Evolutionary conservation across 768 basidiomycete genomes (phyloP).

Genomic region (Rhizopogon vesiculosus): DNA sequence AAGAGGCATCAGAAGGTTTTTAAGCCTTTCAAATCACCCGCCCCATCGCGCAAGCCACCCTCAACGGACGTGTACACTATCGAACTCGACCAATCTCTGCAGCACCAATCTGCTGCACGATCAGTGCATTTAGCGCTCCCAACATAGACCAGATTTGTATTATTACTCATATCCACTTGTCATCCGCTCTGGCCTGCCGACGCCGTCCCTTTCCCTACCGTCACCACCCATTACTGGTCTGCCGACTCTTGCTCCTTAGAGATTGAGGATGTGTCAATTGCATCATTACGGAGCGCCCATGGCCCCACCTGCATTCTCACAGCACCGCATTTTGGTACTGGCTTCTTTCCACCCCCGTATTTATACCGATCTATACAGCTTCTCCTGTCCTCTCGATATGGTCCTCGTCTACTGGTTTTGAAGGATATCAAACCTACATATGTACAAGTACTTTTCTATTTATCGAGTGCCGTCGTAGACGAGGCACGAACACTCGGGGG

Average conservation of each 20-base stretch:
- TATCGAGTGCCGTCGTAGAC: neutral
- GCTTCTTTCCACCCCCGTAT: neutral
- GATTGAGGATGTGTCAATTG: neutral
- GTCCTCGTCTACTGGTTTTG: neutral
- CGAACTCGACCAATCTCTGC: constrained; percentile 9
- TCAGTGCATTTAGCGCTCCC: constrained; percentile 7
- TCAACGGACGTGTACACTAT: constrained; percentile 15
- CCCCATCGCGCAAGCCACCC: constrained; percentile 13
- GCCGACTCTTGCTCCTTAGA: constrained; percentile 7
- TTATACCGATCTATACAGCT: neutral
- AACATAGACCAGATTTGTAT: constrained; percentile 19
- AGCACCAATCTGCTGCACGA: constrained; percentile 16
- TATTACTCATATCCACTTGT: constrained; percentile 28
- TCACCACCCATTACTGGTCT: constrained; percentile 18
- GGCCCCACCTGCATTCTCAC: neutral
- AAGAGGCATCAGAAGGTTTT: constrained; percentile 9
- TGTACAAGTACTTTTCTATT: neutral
- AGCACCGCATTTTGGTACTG: neutral
- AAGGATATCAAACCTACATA: constrained; percentile 1
- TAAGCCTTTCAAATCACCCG: constrained; percentile 5
- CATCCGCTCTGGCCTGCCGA: constrained; percentile 16
- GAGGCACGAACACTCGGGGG: neutral
- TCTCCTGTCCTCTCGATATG: neutral
- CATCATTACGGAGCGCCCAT: neutral
- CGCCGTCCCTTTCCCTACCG: constrained; percentile 14